A percentile compares a stretch with the other conserved stretches of the same genome.
Evolutionary conservation across 2,329 filamentous ascomycete genomes (phyloP).

Genomic region (Alternaria ethzedia): DNA sequence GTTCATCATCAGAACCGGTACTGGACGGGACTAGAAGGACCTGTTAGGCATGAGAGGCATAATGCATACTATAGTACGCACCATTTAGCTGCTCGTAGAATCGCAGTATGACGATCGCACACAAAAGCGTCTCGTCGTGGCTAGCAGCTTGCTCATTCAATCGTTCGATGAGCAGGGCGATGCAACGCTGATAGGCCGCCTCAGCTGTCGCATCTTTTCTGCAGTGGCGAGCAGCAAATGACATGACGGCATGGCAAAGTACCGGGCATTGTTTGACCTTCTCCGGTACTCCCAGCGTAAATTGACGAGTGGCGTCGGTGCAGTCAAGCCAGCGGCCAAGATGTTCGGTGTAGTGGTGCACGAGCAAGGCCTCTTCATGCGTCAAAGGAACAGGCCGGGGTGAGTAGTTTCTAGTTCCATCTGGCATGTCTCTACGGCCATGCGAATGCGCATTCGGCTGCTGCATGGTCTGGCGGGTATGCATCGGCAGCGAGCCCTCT

Average conservation of each 20-base stretch:
- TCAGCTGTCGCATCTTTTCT: conserved; percentile 27
- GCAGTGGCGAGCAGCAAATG: conserved; percentile 38
- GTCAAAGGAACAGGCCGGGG: conserved; percentile 20
- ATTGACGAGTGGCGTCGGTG: conserved; percentile 39
- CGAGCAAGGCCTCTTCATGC: conserved; percentile 32
- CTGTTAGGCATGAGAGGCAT: conserved; percentile 3
- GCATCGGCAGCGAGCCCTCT: conserved; percentile 1
- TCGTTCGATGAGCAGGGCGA: conserved; percentile 39
- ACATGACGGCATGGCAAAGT: conserved; percentile 37
- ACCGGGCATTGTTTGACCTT: conserved; percentile 37
- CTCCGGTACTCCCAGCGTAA: conserved; percentile 36
- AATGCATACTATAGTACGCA: conserved; percentile 7
- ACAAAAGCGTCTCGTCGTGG: conserved; percentile 38
- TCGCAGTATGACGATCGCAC: conserved; percentile 41
- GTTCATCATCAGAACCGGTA: conserved; percentile 38
- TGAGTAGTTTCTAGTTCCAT: conserved; percentile 5
- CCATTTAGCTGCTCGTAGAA: conserved; percentile 43
- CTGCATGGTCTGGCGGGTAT: background rate
- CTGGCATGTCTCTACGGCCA: background rate
- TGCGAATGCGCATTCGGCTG: background rate
- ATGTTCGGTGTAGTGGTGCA: conserved; percentile 39
- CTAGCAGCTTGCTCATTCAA: conserved; percentile 32
- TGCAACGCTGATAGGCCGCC: conserved; percentile 36
- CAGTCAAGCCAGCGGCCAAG: conserved; percentile 43
- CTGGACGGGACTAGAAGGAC: conserved; percentile 23